Percentiles rank a stretch among this genome's conserved stretches.
These are phyloP conservation scores for Saccharum spontaneum DNA, from an alignment of 176 grass and related monocot genomes.

Conservation along the genomic window DNA sequence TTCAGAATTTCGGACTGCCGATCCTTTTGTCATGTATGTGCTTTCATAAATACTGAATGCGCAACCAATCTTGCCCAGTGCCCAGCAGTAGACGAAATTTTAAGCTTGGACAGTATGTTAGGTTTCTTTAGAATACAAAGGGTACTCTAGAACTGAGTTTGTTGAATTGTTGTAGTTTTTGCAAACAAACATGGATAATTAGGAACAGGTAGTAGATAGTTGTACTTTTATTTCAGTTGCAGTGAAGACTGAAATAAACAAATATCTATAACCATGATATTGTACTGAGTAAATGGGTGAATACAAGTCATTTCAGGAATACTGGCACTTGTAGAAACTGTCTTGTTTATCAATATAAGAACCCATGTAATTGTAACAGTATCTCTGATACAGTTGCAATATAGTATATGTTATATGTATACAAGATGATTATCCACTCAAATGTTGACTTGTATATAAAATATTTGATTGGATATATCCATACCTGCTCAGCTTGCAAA, in stretches of 20 bases:
- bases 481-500: background rate
- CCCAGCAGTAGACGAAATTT: background rate
- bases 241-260: background rate
- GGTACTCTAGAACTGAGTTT: background rate
- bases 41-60: background rate
- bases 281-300: background rate
- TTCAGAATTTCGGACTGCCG: background rate
- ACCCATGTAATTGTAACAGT: background rate
- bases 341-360: background rate
- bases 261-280: background rate
- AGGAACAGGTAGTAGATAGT: background rate
- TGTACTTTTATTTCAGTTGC: background rate
- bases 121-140: background rate
- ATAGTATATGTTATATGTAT: background rate
- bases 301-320: conserved; percentile 16
- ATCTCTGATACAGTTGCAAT: background rate
- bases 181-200: background rate
- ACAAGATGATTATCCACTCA: background rate
- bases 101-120: background rate
- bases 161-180: background rate
- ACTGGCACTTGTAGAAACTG: background rate
- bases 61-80: background rate
- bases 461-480: too few relatives aligned
- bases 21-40: background rate
- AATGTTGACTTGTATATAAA: too few relatives aligned